phyloP scores from a whole-genome alignment of 148 eudicot species.

The Persicaria maculosa region DNA sequence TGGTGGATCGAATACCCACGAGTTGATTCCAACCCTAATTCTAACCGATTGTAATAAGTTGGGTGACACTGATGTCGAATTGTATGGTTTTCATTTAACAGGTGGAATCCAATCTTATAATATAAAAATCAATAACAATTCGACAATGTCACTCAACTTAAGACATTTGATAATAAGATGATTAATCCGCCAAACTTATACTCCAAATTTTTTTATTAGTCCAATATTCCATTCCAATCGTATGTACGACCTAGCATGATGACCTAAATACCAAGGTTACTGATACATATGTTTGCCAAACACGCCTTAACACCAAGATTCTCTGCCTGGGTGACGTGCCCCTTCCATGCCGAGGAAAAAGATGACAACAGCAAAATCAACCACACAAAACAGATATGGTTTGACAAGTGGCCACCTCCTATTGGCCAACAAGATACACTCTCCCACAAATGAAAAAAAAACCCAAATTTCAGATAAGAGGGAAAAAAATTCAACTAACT shows the following conservation, averaged over 20 bases:
- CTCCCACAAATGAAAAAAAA: constrained; percentile 21
- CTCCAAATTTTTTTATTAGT: neutral
- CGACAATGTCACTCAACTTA: no score
- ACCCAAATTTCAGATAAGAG: constrained; percentile 10
- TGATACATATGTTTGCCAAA: no score
- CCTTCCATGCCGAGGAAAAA: constrained; percentile 14
- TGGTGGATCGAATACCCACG: no score
- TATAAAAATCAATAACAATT: no score
- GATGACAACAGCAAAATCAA: constrained; percentile 25
- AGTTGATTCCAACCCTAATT: no score
- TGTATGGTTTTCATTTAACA: no score
- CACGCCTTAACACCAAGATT: neutral
- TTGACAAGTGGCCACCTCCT: constrained; percentile 25
- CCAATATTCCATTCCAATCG: no score
- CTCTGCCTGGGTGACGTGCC: neutral
- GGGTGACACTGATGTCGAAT: no score
- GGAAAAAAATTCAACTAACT: neutral
- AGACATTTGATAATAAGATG: neutral
- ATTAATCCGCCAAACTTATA: neutral
- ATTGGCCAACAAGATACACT: constrained; percentile 25
- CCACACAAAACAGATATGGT: constrained; percentile 44
- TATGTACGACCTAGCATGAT: no score
- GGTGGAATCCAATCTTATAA: no score
- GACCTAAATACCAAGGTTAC: no score
- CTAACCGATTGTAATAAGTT: no score